Percentiles rank a stretch among this genome's conserved stretches.
These are phyloP conservation scores for Cantharellus cinnabarinus DNA, from an alignment of 768 basidiomycete genomes.

Conservation along the genomic window DNA sequence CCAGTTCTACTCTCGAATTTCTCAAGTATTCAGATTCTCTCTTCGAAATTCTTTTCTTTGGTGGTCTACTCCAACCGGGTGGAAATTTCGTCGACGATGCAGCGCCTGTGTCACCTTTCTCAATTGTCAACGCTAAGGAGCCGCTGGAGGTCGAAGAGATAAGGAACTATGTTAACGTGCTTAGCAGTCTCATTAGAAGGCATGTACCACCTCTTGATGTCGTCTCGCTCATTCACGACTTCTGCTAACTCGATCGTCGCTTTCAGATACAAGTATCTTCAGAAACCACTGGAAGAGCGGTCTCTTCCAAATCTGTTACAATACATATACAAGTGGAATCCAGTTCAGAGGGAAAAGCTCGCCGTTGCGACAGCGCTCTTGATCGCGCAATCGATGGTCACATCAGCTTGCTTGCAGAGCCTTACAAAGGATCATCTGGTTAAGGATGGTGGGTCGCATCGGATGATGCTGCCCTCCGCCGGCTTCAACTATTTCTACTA, in stretches of 20 bases:
- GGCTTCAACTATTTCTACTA: conserved; percentile 15
- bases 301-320: conserved; percentile 71
- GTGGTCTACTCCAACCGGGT: conserved; percentile 90
- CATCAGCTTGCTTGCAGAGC: conserved; percentile 54
- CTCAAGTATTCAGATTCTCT: conserved; percentile 94
- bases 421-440: conserved; percentile 86
- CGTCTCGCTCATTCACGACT: not conserved
- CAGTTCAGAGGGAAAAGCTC: conserved; percentile 62
- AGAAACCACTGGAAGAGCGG: conserved; percentile 80
- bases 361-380: conserved; percentile 63
- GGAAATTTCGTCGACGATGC: conserved; percentile 79
- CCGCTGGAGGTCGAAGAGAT: conserved; percentile 67
- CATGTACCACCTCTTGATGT: conserved; percentile 15
- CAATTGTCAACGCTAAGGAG: conserved; percentile 61
- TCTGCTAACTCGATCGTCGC: not conserved
- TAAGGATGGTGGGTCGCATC: conserved; percentile 52
- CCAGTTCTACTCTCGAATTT: conserved; percentile 81
- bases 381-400: conserved; percentile 64
- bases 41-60: conserved; percentile 90
- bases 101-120: conserved; percentile 71
- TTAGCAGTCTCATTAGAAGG: conserved; percentile 93
- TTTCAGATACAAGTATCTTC: conserved; percentile 91
- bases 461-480: not conserved
- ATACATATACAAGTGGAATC: conserved; percentile 70
- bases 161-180: conserved; percentile 82